Percentiles rank a stretch among this genome's conserved stretches.
These are phyloP conservation scores for Vanilla planifolia DNA, from an alignment of 106 monocot species.

Conservation along the genomic window DNA sequence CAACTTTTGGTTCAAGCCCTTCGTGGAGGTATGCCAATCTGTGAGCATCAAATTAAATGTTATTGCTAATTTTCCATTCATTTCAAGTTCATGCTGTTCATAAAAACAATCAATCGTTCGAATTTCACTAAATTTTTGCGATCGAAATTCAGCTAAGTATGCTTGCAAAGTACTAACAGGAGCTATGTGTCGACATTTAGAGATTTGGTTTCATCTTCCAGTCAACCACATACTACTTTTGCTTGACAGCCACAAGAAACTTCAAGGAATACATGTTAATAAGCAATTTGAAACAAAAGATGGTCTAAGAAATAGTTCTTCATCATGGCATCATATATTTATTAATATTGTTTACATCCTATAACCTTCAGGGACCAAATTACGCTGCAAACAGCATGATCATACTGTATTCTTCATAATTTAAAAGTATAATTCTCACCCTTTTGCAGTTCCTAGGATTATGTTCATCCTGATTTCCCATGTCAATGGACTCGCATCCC, in stretches of 20 bases:
- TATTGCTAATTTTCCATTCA: neutral
- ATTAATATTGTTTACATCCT: neutral
- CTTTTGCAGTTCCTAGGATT: slow-evolving; percentile 30
- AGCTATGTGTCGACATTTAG: no score
- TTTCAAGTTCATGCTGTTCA: no score
- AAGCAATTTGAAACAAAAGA: neutral
- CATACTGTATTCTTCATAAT: neutral
- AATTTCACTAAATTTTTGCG: no score
- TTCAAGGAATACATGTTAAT: neutral
- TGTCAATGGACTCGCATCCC: slow-evolving; percentile 25
- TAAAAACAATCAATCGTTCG: no score
- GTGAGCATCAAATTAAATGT: neutral
- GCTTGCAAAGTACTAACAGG: no score
- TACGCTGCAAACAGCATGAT: neutral
- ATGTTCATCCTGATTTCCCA: slow-evolving; percentile 43
- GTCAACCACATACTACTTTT: no score
- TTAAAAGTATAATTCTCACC: slow-evolving; percentile 7
- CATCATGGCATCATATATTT: neutral
- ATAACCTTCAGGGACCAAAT: neutral
- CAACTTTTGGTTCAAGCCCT: slow-evolving; percentile 51
- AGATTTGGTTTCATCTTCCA: no score
- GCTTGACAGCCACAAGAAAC: no score
- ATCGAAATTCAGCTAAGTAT: no score
- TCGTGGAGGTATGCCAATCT: slow-evolving; percentile 51
- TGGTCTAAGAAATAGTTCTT: neutral